Base-by-base conservation (phyloP, 2,329 filamentous ascomycete species). In the Fusarium nisikadoi region DNA sequence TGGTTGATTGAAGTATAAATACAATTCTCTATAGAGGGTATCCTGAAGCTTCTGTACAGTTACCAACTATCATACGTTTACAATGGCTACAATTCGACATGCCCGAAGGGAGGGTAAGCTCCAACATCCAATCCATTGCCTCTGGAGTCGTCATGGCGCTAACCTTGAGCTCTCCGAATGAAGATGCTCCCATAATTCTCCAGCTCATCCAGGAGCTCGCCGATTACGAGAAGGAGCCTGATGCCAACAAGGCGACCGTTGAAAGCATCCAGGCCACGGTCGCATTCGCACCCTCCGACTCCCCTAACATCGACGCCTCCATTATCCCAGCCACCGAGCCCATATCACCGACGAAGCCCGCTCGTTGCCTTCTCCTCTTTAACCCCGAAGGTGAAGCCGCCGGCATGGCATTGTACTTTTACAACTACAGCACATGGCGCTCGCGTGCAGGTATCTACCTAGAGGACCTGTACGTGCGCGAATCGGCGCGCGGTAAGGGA, bases 401-500 rank as follows among this genome's bases (percentile, higher is more conserved):
- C 1, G 94, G 92, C 52, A 94, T 98, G 88, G 94, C 94, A 3
- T 83, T 98, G 43, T 98, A 94, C 84, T 98, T 97, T 81, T 94
- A 95, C 86, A 98, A 95, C 83, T 98, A 97, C 83, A 94, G 91
- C 78, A 98, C 95, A 1, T 98, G 96, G 96, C 89, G 93, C 13
- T 89, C 93, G n/a, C 89, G 89, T 49, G 90, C 95, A 1, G 95
- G 95, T 6, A 93, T 99, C 78, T 97, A 97, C 81, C 90, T 98
- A 41, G 95, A 98, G 81, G 95, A 98, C 79, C 85, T 98, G n/a
- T 97, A 92, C 78, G 94, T 99, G 43, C 87, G 90, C 75, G 87
- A 90, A 2, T 84, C 84, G 47, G 90, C 92, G 76, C 86, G 96
- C 8, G 91, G 91, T 38, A 89, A 89, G 68, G 95, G 95, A 2